Percentiles rank a stretch among this genome's conserved stretches.
Evolutionary conservation across 192 early-diverging fungal species (phyloP).

Genomic region (Entomortierella lignicola): DNA sequence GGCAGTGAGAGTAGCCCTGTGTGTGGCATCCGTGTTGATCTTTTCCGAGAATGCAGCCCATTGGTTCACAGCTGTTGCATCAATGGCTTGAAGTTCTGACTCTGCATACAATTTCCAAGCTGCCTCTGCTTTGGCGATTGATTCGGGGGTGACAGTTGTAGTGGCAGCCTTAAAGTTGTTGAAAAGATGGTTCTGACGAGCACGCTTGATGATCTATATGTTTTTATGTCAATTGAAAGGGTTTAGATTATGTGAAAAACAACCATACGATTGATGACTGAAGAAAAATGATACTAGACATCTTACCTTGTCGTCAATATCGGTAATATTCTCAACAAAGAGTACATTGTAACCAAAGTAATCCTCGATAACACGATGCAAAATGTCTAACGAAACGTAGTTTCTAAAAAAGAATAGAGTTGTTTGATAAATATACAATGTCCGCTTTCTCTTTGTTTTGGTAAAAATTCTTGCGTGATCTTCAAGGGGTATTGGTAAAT

Average conservation of each 20-base stretch:
- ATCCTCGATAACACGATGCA: slow-evolving; percentile 93
- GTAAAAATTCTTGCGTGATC: neutral
- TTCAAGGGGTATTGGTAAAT: neutral
- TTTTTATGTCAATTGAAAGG: neutral
- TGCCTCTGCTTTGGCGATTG: slow-evolving; percentile 65
- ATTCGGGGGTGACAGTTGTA: slow-evolving; percentile 56
- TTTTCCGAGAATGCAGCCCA: slow-evolving; percentile 70
- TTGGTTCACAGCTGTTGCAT: slow-evolving; percentile 52
- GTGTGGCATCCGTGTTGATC: slow-evolving; percentile 59
- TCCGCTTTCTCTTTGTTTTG: too few species aligned
- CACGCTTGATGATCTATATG: slow-evolving; percentile 86
- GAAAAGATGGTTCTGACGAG: slow-evolving; percentile 88
- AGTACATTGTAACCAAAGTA: slow-evolving; percentile 95
- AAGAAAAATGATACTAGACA: neutral
- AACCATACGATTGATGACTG: neutral
- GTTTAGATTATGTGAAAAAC: neutral
- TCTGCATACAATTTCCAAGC: slow-evolving; percentile 76
- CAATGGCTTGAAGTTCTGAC: slow-evolving; percentile 64
- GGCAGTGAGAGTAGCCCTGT: slow-evolving; percentile 51
- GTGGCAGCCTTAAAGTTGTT: slow-evolving; percentile 61
- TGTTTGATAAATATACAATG: neutral
- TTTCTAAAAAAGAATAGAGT: slow-evolving; percentile 62
- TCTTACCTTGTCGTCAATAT: slow-evolving; percentile 95
- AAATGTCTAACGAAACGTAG: slow-evolving; percentile 94
- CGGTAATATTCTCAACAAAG: slow-evolving; percentile 98